These are phyloP conservation scores for Cadophora gregata DNA, from an alignment of 2,329 filamentous ascomycete genomes.

Conservation along the genomic window DNA sequence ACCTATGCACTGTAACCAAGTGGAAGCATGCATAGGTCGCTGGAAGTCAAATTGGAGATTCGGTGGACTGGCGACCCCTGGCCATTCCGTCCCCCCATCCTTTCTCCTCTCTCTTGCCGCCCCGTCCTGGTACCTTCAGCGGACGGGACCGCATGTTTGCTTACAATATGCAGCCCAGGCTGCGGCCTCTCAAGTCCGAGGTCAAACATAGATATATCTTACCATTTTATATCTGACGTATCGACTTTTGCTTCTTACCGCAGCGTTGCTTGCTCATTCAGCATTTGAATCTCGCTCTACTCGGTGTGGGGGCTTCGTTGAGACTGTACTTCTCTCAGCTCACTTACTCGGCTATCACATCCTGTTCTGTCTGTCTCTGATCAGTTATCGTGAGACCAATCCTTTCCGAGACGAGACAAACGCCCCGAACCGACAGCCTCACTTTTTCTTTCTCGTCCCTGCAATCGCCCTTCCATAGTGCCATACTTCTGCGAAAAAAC, in stretches of 20 bases:
- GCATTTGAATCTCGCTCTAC: conserved; percentile 14
- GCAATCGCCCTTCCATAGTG: conserved; percentile 1
- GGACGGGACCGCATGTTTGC: neutral
- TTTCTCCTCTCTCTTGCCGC: conserved; percentile 5
- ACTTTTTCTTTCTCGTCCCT: conserved; percentile 23
- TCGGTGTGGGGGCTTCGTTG: conserved; percentile 22
- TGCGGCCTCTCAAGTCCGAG: neutral
- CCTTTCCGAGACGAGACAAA: conserved; percentile 10
- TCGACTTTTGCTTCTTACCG: conserved; percentile 24
- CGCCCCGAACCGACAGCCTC: conserved; percentile 26
- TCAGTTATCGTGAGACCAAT: conserved; percentile 22
- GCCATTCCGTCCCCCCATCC: neutral
- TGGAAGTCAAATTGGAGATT: conserved; percentile 5
- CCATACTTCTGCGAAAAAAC: neutral
- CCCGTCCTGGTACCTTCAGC: conserved; percentile 4
- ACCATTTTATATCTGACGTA: conserved; percentile 23
- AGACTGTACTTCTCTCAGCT: conserved; percentile 3
- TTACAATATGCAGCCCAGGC: neutral
- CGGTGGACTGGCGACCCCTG: neutral
- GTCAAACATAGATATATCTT: conserved; percentile 3
- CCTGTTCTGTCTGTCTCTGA: neutral
- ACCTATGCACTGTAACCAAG: neutral
- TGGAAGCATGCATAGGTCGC: conserved; percentile 15
- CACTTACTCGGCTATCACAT: conserved; percentile 2
- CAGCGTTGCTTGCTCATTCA: conserved; percentile 22